Conservation (phyloP, 345 rosid species). For the Citropsis articulata region DNA sequence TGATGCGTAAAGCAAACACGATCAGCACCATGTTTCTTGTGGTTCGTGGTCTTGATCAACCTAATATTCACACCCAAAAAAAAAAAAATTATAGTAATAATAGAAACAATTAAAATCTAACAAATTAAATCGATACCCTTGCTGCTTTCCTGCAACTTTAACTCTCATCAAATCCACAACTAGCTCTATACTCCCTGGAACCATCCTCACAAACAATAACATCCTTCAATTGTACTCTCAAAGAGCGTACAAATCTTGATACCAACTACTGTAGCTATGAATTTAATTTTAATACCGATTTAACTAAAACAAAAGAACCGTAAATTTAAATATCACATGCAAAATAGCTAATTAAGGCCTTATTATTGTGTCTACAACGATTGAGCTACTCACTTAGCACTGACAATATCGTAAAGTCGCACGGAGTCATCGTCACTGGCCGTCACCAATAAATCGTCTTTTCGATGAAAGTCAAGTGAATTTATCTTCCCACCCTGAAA, state of each 20-base stretch:
- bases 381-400: constrained; percentile 68
- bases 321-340: background rate
- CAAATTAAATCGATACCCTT: background rate
- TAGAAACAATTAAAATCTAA: background rate
- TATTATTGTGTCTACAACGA: background rate
- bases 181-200: background rate
- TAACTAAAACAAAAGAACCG: too few species aligned
- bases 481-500: constrained; percentile 79
- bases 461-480: constrained; percentile 85
- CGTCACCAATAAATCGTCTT: constrained; percentile 84
- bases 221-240: background rate
- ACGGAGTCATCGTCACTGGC: constrained; percentile 95
- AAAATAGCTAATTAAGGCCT: too few species aligned
- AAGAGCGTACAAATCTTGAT: background rate
- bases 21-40: constrained; percentile 93
- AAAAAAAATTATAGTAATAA: background rate
- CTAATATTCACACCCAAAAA: constrained; percentile 34
- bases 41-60: constrained; percentile 92
- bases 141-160: background rate
- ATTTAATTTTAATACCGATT: background rate
- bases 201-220: background rate
- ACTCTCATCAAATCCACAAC: background rate
- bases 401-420: constrained; percentile 82
- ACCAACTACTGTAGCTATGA: background rate
- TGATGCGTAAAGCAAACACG: constrained; percentile 94